Percentiles rank a stretch among this genome's conserved stretches.
These are phyloP conservation scores for Pogostemon cablin DNA, from an alignment of 257 asterid genomes.

Conservation along the genomic window DNA sequence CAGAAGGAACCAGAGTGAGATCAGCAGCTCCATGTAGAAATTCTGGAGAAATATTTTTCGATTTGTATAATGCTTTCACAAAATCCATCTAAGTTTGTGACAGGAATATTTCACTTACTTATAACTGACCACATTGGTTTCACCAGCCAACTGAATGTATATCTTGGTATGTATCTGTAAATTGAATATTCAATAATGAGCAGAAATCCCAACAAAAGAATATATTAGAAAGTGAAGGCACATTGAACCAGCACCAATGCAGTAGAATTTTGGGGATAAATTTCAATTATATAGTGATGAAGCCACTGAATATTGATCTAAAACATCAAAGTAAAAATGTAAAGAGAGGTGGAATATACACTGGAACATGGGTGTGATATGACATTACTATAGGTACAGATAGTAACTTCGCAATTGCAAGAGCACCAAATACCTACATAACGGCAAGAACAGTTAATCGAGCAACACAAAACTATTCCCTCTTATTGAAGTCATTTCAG, in stretches of 20 bases:
- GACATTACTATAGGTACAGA: slow-evolving; percentile 93
- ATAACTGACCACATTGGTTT: slow-evolving; percentile 90
- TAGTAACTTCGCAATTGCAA: slow-evolving; percentile 74
- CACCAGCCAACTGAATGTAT: slow-evolving; percentile 95
- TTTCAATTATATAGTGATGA: not conserved
- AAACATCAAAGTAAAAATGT: not conserved
- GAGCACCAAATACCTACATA: slow-evolving; percentile 89
- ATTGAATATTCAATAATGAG: slow-evolving; percentile 37
- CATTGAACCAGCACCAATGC: not conserved
- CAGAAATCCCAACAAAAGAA: not conserved
- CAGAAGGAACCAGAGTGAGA: slow-evolving; percentile 92
- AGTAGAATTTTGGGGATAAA: no score
- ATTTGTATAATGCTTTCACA: slow-evolving; percentile 20
- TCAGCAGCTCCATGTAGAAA: slow-evolving; percentile 97
- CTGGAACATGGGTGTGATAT: slow-evolving; percentile 97
- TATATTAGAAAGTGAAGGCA: not conserved
- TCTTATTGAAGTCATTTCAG: not conserved
- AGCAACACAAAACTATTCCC: not conserved
- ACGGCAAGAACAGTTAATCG: slow-evolving; percentile 1
- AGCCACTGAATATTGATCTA: not conserved
- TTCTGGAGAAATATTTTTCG: slow-evolving; percentile 49
- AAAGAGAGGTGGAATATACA: slow-evolving; percentile 50
- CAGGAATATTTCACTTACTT: slow-evolving; percentile 55
- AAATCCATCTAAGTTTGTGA: slow-evolving; percentile 10
- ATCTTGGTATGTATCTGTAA: slow-evolving; percentile 92